Evolutionary conservation across 768 basidiomycete genomes (phyloP).

Genomic region (Coprinopsis marcescibilis): DNA sequence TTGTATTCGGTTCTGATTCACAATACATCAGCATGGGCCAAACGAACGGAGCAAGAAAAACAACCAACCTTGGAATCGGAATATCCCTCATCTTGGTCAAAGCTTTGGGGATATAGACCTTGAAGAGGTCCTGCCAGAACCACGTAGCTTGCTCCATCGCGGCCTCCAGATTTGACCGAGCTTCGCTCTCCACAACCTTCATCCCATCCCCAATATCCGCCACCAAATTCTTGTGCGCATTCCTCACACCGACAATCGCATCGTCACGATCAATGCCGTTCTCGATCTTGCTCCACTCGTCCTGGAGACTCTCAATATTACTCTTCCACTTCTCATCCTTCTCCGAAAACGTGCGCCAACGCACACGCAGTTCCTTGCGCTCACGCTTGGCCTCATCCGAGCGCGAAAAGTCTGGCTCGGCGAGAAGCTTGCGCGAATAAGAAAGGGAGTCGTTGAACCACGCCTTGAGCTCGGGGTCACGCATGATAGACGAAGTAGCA

Average conservation of each 20-base stretch:
- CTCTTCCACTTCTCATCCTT: slow-evolving; percentile 48
- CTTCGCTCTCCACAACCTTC: slow-evolving; percentile 1
- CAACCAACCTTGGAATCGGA: slow-evolving; percentile 60
- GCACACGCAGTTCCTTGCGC: slow-evolving; percentile 38
- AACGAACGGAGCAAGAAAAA: background rate
- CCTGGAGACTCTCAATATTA: slow-evolving; percentile 40
- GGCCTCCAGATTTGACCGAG: slow-evolving; percentile 38
- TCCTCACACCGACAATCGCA: slow-evolving; percentile 40
- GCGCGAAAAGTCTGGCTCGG: slow-evolving; percentile 46
- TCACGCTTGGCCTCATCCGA: slow-evolving; percentile 40
- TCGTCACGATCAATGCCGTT: slow-evolving; percentile 41
- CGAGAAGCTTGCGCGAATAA: slow-evolving; percentile 39
- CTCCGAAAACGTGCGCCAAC: slow-evolving; percentile 48
- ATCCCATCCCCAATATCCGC: slow-evolving; percentile 40
- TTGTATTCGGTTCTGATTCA: slow-evolving; percentile 67
- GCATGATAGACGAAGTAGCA: slow-evolving; percentile 43
- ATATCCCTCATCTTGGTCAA: slow-evolving; percentile 49
- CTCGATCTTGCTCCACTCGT: slow-evolving; percentile 39
- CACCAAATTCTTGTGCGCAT: slow-evolving; percentile 44
- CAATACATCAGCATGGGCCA: background rate
- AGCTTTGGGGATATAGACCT: slow-evolving; percentile 65
- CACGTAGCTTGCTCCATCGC: slow-evolving; percentile 59
- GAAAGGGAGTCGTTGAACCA: slow-evolving; percentile 54
- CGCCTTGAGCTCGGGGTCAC: slow-evolving; percentile 44
- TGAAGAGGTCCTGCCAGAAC: slow-evolving; percentile 81